Base-by-base conservation (phyloP, 2,329 filamentous ascomycete genomes). In the Fusarium camptoceras region DNA sequence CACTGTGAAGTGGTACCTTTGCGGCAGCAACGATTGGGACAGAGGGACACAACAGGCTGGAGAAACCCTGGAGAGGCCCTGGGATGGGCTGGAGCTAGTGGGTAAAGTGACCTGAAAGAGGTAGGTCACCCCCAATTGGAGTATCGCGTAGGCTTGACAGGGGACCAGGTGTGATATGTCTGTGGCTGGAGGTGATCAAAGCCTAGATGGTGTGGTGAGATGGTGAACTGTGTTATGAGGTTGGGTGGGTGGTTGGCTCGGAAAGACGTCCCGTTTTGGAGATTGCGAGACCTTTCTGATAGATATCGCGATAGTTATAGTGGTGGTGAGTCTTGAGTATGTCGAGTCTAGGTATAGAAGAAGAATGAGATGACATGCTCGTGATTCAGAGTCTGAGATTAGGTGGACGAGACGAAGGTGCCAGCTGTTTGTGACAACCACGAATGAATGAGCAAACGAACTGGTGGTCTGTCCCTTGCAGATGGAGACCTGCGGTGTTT, bases 1-100 rank as follows among this genome's bases (percentile, higher is more conserved):
- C 73, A 75, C 73, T 75, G 73, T 75, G 73, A 68, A 51, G 53
- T 55, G 70, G 73, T 73, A 75, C 73, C 68, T 75, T 44, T 65
- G 25, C 14, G 30, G 49, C 30, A 27, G 31, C 46, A 51, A 48
- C 16, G 25, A 27, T 50, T 50, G 51, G 28, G 30, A 50, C 27
- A 39, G 60, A 66, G 48, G 27, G 37, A 57, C 28, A 57, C 59
- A 16, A 20, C n/a, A 34, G 63, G 62, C 62, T 55, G 39, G 42
- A 68, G 67, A 70, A 64, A 63, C 46, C 55, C 58, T 70, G 56
- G 53, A 70, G 58, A 56, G 60, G 58, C 63, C 63, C 66, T 67
- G 43, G 55, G 59, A 41, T 41, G 18, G 27, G 41, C 27, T 55
- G 41, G 20, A 55, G 59, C 68, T 65, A 70, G 66, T 56, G 48